phyloP scores from a whole-genome alignment of 169 alveolate genomes.

The Eimeria praecox region DNA sequence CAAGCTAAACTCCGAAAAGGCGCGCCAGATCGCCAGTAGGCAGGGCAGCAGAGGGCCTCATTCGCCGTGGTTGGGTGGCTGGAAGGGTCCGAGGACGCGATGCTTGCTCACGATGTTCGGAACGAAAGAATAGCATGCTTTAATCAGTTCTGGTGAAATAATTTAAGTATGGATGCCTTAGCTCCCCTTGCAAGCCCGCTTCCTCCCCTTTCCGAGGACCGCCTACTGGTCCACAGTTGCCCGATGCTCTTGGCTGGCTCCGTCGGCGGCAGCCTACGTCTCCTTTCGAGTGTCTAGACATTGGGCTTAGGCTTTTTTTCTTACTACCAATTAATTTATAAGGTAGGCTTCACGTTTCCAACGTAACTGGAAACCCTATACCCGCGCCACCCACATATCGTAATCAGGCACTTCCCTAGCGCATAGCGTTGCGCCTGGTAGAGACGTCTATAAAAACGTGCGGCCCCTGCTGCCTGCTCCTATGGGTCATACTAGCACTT shows the following conservation, averaged over 20 bases:
- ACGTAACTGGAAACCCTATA: not conserved
- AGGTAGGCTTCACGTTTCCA: not conserved
- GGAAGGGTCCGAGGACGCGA: not conserved
- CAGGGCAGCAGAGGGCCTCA: not conserved
- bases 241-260: not conserved
- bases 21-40: not conserved
- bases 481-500: not conserved
- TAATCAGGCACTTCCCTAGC: not conserved
- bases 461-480: not conserved
- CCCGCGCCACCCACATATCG: not conserved
- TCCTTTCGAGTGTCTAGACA: not conserved
- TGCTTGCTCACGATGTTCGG: not conserved
- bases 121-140: not conserved
- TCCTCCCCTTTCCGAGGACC: not conserved
- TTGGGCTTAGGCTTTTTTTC: not conserved
- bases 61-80: constrained; percentile 14
- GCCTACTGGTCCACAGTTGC: not conserved
- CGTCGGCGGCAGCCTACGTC: not conserved
- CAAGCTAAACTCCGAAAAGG: not conserved
- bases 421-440: no score
- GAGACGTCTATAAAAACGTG: not conserved
- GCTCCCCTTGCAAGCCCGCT: not conserved
- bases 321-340: not conserved
- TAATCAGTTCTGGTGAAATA: not conserved
- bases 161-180: not conserved